Evolutionary conservation across 805 yeast genomes (phyloP).

Genomic region (Cyberlindnera lachancei): DNA sequence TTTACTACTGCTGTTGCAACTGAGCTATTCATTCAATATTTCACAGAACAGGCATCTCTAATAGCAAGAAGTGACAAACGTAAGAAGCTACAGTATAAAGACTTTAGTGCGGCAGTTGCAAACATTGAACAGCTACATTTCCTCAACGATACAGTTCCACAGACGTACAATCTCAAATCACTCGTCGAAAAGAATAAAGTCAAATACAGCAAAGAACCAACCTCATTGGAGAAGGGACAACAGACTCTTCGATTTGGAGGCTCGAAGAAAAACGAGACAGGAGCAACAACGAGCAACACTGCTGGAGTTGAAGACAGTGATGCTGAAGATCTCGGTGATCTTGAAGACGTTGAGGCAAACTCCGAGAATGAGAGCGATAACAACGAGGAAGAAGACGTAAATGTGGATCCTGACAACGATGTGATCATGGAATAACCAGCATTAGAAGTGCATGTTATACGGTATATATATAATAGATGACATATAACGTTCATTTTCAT

Average conservation of each 20-base stretch:
- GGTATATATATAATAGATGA: no score
- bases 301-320: constrained; percentile 22
- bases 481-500: no score
- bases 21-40: constrained; percentile 61
- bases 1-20: constrained; percentile 72
- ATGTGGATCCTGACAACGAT: constrained; percentile 16
- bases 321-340: constrained; percentile 17
- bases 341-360: constrained; percentile 7
- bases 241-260: constrained; percentile 27
- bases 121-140: constrained; percentile 55
- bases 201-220: constrained; percentile 12
- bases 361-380: constrained; percentile 10
- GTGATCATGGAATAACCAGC: constrained; percentile 16
- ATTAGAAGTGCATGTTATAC: no score
- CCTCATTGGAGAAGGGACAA: constrained; percentile 34
- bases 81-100: constrained; percentile 63
- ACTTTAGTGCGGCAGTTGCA: constrained; percentile 57
- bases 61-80: constrained; percentile 58
- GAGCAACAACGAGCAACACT: constrained; percentile 7
- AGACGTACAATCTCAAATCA: constrained; percentile 42
- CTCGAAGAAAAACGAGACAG: constrained; percentile 2
- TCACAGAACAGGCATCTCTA: constrained; percentile 63
- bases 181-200: constrained; percentile 38
- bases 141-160: constrained; percentile 61
- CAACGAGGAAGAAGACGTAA: constrained; percentile 7